Evolutionary conservation across 352 stramenopile species (phyloP).

Genomic region (Phytopythium delawarense): DNA sequence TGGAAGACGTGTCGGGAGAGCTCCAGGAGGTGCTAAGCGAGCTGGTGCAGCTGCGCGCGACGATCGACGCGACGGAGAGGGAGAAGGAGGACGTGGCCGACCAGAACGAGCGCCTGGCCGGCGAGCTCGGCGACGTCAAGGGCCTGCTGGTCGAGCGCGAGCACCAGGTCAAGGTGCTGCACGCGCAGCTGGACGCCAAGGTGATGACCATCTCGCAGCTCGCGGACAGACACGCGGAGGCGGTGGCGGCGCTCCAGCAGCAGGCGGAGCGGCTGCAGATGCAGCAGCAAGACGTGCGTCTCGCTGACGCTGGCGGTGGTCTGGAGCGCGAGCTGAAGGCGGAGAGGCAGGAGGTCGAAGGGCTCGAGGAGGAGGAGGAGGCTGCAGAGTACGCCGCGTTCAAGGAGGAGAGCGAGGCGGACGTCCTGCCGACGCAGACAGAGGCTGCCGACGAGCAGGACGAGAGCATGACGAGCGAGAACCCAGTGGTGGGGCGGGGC

Average conservation of each 20-base stretch:
- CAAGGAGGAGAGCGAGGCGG: slow-evolving; percentile 4
- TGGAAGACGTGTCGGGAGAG: slow-evolving; percentile 10
- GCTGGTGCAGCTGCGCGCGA: slow-evolving; percentile 23
- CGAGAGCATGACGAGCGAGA: not conserved
- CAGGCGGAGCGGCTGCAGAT: slow-evolving; percentile 24
- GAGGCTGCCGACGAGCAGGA: not conserved
- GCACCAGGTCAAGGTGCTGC: slow-evolving; percentile 34
- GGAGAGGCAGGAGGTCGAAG: not conserved
- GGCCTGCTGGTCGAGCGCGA: slow-evolving; percentile 31
- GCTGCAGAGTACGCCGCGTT: not conserved
- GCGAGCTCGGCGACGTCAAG: slow-evolving; percentile 34
- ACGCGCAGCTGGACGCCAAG: slow-evolving; percentile 42
- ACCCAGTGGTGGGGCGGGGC: not conserved
- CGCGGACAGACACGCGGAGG: slow-evolving; percentile 19
- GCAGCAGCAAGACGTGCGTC: slow-evolving; percentile 7
- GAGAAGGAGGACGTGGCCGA: slow-evolving; percentile 31
- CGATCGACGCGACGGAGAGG: slow-evolving; percentile 23
- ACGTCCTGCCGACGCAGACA: not conserved
- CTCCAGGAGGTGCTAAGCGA: slow-evolving; percentile 38
- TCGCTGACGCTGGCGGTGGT: not conserved
- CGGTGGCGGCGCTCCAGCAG: slow-evolving; percentile 28
- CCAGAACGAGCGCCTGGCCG: slow-evolving; percentile 26
- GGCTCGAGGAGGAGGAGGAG: not conserved
- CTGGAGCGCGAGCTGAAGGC: not conserved
- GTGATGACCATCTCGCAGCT: slow-evolving; percentile 40